Conservation (phyloP, 2,329 filamentous ascomycete species). For the Zymoseptoria brevis region DNA sequence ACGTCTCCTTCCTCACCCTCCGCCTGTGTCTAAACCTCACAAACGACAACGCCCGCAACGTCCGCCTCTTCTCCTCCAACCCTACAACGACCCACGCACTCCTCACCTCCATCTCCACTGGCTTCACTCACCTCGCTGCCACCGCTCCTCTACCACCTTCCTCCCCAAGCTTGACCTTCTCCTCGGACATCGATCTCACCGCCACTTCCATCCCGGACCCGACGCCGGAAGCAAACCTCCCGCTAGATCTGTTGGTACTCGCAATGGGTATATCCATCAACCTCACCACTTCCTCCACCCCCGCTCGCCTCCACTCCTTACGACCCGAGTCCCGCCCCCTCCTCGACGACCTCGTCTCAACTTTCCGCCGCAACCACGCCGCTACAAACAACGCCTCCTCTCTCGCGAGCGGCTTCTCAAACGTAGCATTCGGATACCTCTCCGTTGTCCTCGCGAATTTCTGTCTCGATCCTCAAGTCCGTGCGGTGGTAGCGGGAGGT, state of each 20-base stretch:
- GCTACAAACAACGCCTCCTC: slow-evolving; percentile 52
- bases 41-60: slow-evolving; percentile 66
- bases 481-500: slow-evolving; percentile 23
- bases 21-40: slow-evolving; percentile 77
- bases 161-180: not conserved
- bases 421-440: slow-evolving; percentile 80
- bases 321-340: slow-evolving; percentile 6
- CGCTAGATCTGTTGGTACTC: slow-evolving; percentile 64
- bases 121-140: slow-evolving; percentile 18
- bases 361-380: slow-evolving; percentile 24
- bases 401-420: slow-evolving; percentile 62
- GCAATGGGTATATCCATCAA: slow-evolving; percentile 81
- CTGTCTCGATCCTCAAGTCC: slow-evolving; percentile 49
- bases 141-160: not conserved
- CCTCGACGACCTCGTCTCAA: slow-evolving; percentile 20
- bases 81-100: slow-evolving; percentile 42
- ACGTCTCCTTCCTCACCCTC: slow-evolving; percentile 42
- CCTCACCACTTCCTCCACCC: slow-evolving; percentile 67
- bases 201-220: slow-evolving; percentile 39
- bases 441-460: slow-evolving; percentile 77
- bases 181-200: slow-evolving; percentile 34
- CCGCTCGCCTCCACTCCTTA: slow-evolving; percentile 36
- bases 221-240: not conserved
- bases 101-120: slow-evolving; percentile 17
- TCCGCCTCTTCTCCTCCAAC: slow-evolving; percentile 54